Conservation (phyloP, 75 land plant genomes). For the Selaginella tamariscina region DNA sequence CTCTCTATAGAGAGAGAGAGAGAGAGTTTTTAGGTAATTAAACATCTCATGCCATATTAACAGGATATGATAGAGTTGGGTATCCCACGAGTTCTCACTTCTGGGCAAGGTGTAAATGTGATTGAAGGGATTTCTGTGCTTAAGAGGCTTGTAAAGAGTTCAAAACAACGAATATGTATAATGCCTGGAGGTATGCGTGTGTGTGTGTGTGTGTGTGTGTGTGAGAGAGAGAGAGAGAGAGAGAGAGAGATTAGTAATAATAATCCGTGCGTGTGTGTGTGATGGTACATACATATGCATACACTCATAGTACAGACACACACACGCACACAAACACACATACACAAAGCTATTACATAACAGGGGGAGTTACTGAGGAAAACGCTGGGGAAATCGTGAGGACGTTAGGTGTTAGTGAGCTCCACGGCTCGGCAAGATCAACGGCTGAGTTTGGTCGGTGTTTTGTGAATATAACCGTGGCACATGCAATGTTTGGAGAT, state of each 20-base stretch:
- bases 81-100: constrained; percentile 9
- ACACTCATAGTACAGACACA: no score
- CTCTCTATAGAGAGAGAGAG: no score
- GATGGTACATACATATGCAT: no score
- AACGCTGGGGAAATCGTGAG: constrained; percentile 9
- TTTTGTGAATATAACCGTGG: background rate
- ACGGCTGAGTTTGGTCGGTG: background rate
- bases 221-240: no score
- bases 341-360: no score
- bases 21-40: background rate
- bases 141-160: background rate
- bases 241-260: no score
- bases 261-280: no score
- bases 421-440: constrained; percentile 9
- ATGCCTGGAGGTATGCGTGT: constrained; percentile 13
- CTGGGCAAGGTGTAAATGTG: constrained; percentile 12
- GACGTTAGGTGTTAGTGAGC: background rate
- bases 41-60: background rate
- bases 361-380: constrained; percentile 5
- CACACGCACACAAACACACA: no score
- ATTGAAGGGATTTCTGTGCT: background rate
- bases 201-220: no score
- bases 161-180: background rate
- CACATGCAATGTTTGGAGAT: background rate
- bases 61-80: background rate